Percentiles rank a stretch among this genome's conserved stretches.
These are phyloP conservation scores for Bassia scoparia DNA, from an alignment of 148 eudicot species.

Conservation along the genomic window DNA sequence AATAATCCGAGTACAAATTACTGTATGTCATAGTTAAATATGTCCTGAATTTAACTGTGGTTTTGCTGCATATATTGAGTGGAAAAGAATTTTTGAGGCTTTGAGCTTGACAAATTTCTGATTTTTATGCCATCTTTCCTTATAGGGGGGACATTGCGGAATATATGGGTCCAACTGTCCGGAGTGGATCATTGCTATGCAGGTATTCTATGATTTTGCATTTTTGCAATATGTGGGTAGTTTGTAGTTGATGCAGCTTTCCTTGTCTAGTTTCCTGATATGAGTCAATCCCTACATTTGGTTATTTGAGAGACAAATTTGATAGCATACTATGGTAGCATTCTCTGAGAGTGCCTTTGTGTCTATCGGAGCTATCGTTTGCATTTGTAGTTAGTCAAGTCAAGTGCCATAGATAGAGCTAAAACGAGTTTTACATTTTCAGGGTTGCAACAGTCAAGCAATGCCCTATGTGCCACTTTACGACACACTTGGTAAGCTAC, in stretches of 20 bases:
- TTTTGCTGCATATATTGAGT: neutral
- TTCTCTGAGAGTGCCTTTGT: neutral
- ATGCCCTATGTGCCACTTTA: conserved; percentile 83
- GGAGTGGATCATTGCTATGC: conserved; percentile 88
- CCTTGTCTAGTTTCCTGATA: neutral
- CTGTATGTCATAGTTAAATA: neutral
- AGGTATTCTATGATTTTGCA: conserved; percentile 47
- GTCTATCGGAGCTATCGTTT: neutral
- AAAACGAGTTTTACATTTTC: conserved; percentile 15
- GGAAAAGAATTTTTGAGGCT: too few relatives aligned
- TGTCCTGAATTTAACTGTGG: neutral
- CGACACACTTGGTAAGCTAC: conserved; percentile 78
- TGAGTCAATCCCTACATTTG: neutral
- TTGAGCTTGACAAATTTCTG: neutral
- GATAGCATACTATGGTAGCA: neutral
- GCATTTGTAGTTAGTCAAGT: neutral
- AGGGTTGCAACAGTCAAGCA: conserved; percentile 93
- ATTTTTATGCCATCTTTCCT: neutral
- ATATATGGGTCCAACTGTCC: conserved; percentile 84
- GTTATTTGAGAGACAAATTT: neutral
- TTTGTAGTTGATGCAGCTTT: neutral
- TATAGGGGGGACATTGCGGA: conserved; percentile 76
- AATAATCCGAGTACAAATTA: too few relatives aligned
- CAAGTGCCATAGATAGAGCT: conserved; percentile 3
- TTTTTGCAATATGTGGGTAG: neutral